Evolutionary conservation across 371 early-diverging fungal species (phyloP).

Genomic region (Mucor saturninus): DNA sequence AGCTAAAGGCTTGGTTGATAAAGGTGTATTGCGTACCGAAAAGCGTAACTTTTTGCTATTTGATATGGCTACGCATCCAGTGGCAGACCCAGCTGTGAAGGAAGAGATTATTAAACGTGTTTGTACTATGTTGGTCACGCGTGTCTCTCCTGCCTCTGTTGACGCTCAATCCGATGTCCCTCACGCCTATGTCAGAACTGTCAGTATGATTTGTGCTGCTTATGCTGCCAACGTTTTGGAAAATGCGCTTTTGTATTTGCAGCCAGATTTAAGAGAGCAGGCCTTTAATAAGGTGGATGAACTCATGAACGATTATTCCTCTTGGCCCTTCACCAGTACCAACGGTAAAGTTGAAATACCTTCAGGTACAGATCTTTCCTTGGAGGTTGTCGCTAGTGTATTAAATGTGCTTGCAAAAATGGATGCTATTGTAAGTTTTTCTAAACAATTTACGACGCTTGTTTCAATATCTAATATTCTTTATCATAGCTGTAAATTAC

Average conservation of each 20-base stretch:
- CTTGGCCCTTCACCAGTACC: constrained; percentile 72
- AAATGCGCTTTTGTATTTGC: constrained; percentile 85
- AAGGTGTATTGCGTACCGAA: constrained; percentile 95
- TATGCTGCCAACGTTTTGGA: constrained; percentile 96
- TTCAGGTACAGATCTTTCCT: constrained; percentile 60
- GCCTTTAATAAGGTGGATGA: constrained; percentile 90
- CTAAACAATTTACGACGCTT: neutral
- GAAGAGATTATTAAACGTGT: constrained; percentile 84
- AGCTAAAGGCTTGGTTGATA: constrained; percentile 96
- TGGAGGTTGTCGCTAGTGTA: constrained; percentile 79
- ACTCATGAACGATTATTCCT: constrained; percentile 83
- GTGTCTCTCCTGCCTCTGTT: constrained; percentile 47
- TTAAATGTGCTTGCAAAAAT: constrained; percentile 86
- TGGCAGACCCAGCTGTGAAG: constrained; percentile 85
- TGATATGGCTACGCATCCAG: constrained; percentile 95
- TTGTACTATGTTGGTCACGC: constrained; percentile 72
- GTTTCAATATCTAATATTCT: neutral
- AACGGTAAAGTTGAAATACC: constrained; percentile 64
- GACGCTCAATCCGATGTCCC: constrained; percentile 51
- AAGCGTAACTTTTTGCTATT: constrained; percentile 94
- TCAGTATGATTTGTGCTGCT: constrained; percentile 94
- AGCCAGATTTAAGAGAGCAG: constrained; percentile 85
- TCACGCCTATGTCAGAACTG: constrained; percentile 67
- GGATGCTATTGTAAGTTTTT: constrained; percentile 81
- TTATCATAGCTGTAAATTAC: constrained; percentile 3